Evolutionary conservation across 164 flowering plant species (phyloP).

Genomic region (Macadamia tetraphylla): DNA sequence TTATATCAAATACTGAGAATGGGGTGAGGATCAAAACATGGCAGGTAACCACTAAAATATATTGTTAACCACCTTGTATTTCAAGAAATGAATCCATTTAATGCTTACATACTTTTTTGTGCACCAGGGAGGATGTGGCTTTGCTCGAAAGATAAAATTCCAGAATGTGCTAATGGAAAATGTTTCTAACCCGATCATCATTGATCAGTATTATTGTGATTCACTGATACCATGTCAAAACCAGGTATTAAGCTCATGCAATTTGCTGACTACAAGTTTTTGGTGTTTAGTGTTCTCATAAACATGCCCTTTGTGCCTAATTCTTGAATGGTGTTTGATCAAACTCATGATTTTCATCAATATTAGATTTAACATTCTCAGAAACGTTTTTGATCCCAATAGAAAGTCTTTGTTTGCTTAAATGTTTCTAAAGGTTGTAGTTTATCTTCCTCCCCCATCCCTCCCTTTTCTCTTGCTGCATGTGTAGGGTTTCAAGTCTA

Average conservation of each 20-base stretch:
- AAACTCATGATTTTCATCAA: not conserved
- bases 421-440: too few species aligned
- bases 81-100: not conserved
- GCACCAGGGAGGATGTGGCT: constrained; percentile 82
- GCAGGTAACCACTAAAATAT: constrained; percentile 52
- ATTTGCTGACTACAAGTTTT: not conserved
- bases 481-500: not conserved
- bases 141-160: constrained; percentile 46
- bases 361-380: not conserved
- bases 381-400: not conserved
- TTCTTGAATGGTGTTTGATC: not conserved
- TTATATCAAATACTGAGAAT: constrained; percentile 61
- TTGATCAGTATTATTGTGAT: constrained; percentile 94
- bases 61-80: not conserved
- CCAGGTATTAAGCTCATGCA: constrained; percentile 43
- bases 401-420: too few species aligned
- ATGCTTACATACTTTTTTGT: constrained; percentile 6
- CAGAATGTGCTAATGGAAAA: constrained; percentile 65
- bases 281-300: not conserved
- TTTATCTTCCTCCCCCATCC: too few species aligned
- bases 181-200: constrained; percentile 79
- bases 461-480: too few species aligned
- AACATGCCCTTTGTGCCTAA: not conserved
- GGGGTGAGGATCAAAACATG: constrained; percentile 92
- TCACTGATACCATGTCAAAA: constrained; percentile 57